Base-by-base conservation (phyloP, 2,329 filamentous ascomycete species). In the Pseudogymnoascus sp. region DNA sequence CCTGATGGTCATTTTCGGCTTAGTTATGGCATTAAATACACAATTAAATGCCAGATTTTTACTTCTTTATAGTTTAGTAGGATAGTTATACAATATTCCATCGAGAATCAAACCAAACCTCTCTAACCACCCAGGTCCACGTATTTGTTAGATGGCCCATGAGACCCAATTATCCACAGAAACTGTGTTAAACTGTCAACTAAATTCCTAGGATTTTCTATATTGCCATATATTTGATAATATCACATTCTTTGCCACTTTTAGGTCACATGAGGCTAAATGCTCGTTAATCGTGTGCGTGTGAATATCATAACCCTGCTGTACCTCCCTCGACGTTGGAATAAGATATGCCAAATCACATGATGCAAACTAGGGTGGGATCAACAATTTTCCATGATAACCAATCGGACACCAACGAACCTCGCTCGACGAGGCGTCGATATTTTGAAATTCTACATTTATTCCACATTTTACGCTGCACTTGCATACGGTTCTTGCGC, bases 341-440 rank as follows among this genome's bases (percentile, higher is more conserved):
- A 36, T 57, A 57, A 57, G 51, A 57, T 57, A 34, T 4, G 26
- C n/a, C 5, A 12, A 34, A 36, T 57, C 51, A 57, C 51, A 34
- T 57, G 51, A 57, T 57, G 5, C n/a, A 8, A 21, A 57, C 51
- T 57, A 21, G 29, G 29, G 29, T 11, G 10, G 51, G 51, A 57
- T 57, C 29, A 57, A 57, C 34, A 57, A 57, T 34, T 34, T 57
- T 57, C 51, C 51, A 34, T 57, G 29, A 57, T 57, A 57, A 57
- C 51, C 51, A 57, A 57, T 57, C 51, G 29, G 51, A 57, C 51
- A 18, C 51, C 16, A 34, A 57, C 26, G n/a, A 57, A 57, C 51
- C 51, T 57, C 51, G 16, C 29, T 57, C 29, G 16, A 57, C 29
- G 29, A 57, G 51, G 29, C 51, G 51, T 34, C 34, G 51, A 57